phyloP scores from a whole-genome alignment of 208 protist species.

The Leishmania gerbilli region DNA sequence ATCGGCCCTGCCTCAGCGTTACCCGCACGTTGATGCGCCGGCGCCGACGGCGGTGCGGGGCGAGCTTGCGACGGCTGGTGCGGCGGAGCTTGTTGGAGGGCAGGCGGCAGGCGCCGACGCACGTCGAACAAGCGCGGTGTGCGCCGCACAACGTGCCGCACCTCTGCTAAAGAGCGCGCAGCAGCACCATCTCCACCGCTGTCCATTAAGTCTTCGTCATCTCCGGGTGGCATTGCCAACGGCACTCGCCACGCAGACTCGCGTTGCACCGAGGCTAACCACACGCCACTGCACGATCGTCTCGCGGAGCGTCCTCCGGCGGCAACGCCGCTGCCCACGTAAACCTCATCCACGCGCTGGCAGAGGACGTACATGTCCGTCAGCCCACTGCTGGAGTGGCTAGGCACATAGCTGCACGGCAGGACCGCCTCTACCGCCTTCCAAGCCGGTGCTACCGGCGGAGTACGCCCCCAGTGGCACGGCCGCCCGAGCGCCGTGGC shows the following conservation, averaged over 20 bases:
- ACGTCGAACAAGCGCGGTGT: conserved; percentile 22
- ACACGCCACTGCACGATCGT: conserved; percentile 13
- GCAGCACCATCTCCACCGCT: not conserved
- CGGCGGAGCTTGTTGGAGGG: not conserved
- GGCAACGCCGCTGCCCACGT: conserved; percentile 13
- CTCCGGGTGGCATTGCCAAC: conserved; percentile 20
- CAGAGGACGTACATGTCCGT: conserved; percentile 15
- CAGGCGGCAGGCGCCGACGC: not conserved
- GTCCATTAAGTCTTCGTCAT: not conserved
- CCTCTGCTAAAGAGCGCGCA: not conserved
- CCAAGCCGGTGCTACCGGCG: not conserved
- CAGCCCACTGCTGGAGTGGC: not conserved
- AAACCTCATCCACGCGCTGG: conserved; percentile 11
- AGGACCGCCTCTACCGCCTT: conserved; percentile 23
- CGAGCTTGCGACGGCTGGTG: not conserved
- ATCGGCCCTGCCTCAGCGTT: not conserved
- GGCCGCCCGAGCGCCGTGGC: not conserved
- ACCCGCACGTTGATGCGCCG: not conserved
- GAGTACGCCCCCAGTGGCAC: not conserved
- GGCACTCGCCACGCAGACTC: conserved; percentile 34
- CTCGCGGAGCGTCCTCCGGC: not conserved
- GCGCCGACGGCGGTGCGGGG: not conserved
- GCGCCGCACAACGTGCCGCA: not conserved
- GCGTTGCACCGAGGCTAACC: conserved; percentile 26
- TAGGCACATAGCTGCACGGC: conserved; percentile 12